These are phyloP conservation scores for Aspergillus cristatus DNA, from an alignment of 495 filamentous ascomycete genomes.

Conservation along the genomic window DNA sequence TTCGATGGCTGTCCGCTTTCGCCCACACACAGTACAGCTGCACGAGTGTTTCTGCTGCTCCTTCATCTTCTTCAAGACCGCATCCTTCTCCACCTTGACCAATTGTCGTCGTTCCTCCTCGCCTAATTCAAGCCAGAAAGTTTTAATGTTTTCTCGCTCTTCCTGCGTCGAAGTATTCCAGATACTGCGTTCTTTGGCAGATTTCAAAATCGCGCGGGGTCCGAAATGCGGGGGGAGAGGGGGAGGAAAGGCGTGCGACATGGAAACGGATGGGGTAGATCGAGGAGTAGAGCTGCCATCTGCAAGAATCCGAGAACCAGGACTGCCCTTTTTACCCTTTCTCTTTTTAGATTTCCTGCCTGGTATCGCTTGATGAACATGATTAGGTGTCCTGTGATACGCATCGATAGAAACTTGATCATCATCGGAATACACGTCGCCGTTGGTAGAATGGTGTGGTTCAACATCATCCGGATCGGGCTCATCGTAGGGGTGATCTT, in stretches of 20 bases:
- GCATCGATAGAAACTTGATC: constrained; percentile 3
- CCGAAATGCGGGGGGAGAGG: constrained; percentile 21
- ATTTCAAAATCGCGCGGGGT: constrained; percentile 19
- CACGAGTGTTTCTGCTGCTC: constrained; percentile 99
- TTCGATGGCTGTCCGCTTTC: constrained; percentile 95
- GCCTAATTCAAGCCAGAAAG: constrained; percentile 95
- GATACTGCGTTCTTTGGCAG: constrained; percentile 64
- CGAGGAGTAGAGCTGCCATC: constrained; percentile 35
- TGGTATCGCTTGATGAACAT: constrained; percentile 2
- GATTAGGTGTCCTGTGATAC: constrained; percentile 1
- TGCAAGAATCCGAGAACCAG: constrained; percentile 24
- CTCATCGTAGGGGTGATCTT: constrained; percentile 22
- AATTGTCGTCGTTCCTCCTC: constrained; percentile 89
- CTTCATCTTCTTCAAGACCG: constrained; percentile 98
- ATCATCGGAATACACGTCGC: constrained; percentile 12
- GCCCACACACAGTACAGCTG: constrained; percentile 93
- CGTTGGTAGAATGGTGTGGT: constrained; percentile 9
- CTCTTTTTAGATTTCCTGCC: constrained; percentile 41
- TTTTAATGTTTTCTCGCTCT: constrained; percentile 93
- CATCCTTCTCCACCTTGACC: constrained; percentile 97
- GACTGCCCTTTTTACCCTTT: constrained; percentile 31
- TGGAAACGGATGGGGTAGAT: constrained; percentile 30
- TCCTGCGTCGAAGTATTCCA: constrained; percentile 94
- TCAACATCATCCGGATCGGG: constrained; percentile 20
- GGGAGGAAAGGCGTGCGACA: constrained; percentile 33